Base-by-base conservation (phyloP, 805 yeast genomes). In the Yarrowia alimentaria region DNA sequence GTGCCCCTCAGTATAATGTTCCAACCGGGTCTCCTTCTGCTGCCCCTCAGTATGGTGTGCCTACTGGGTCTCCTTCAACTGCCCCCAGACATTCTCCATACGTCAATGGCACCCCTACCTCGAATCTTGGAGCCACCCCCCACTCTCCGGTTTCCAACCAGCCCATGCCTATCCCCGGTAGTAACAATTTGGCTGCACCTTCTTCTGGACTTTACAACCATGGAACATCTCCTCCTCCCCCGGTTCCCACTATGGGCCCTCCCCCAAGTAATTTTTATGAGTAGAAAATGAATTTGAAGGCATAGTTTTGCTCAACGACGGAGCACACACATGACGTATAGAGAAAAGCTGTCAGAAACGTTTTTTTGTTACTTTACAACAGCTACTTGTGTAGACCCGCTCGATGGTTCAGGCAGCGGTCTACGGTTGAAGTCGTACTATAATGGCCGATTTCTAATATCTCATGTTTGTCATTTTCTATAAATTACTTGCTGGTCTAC, bases 211-310 rank as follows among this genome's bases (percentile, higher is more conserved):
- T 43, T 28, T 43, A 43, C 14, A 20, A 21, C 4, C 50, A 43
- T 16, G 34, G 37, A 12, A 43, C 37, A 10, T 43, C 50, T 13
- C 37, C 50, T 4, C 50, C 50, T 31, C 50, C 50, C 29, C 50
- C 50, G 29, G 29, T 43, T 24, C 50, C 50, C 21, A 30, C 14
- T 11, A 11, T 37, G 4, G 50, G 37, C 3, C 50, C 50, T 12
- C 50, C 50, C 21, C 37, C 50, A 6, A 43, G 50, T 43, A 30
- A 16, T 16, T 43, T 43, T n/a, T 43, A 43, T 17, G 37, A 43
- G 28, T 43, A 43, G 49, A 17, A 25, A 35, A 30, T 30, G 34
- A 30, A n/a, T n/a, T n/a, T n/a, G n/a, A n/a, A n/a, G n/a, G n/a
- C n/a, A n/a, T n/a, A n/a, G n/a, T n/a, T n/a, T n/a, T n/a, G n/a